A percentile compares a stretch with the other conserved stretches of the same genome.
These are phyloP conservation scores for Hibiscus syriacus DNA, from an alignment of 345 rosid species.

Conservation along the genomic window DNA sequence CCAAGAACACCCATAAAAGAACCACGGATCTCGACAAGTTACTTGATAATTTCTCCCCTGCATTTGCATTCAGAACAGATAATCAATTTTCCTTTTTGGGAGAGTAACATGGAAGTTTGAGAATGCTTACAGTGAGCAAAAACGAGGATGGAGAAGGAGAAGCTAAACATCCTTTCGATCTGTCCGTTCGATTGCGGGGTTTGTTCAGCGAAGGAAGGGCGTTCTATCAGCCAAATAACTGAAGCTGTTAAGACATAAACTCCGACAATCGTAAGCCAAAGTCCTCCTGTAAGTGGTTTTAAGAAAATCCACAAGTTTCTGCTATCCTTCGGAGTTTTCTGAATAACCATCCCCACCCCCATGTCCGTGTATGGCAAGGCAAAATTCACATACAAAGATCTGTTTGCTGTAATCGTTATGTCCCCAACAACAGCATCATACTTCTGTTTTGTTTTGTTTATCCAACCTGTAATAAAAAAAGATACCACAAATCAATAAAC, in stretches of 20 bases:
- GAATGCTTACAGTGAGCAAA: neutral
- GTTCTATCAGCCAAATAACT: neutral
- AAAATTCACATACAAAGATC: neutral
- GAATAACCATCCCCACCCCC: neutral
- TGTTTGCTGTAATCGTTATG: conserved; percentile 4
- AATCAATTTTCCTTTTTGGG: too few relatives aligned
- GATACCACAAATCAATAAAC: too few relatives aligned
- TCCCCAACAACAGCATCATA: conserved; percentile 26
- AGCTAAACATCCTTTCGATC: neutral
- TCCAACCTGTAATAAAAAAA: neutral
- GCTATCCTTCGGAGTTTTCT: neutral
- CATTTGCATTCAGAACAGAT: neutral
- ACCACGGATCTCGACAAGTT: conserved; percentile 32
- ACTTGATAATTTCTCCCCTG: conserved; percentile 28
- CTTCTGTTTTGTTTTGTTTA: conserved; percentile 3
- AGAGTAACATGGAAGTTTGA: too few relatives aligned
- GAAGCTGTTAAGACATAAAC: neutral
- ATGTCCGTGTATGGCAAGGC: neutral
- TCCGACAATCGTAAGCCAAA: neutral
- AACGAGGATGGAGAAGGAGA: conserved; percentile 4
- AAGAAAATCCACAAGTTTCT: conserved; percentile 15
- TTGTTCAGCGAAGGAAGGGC: neutral
- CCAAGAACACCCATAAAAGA: conserved; percentile 35
- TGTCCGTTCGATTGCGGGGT: neutral
- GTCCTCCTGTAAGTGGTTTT: neutral